Base-by-base conservation (phyloP, 768 basidiomycete species). In the Artomyces pyxidatus region DNA sequence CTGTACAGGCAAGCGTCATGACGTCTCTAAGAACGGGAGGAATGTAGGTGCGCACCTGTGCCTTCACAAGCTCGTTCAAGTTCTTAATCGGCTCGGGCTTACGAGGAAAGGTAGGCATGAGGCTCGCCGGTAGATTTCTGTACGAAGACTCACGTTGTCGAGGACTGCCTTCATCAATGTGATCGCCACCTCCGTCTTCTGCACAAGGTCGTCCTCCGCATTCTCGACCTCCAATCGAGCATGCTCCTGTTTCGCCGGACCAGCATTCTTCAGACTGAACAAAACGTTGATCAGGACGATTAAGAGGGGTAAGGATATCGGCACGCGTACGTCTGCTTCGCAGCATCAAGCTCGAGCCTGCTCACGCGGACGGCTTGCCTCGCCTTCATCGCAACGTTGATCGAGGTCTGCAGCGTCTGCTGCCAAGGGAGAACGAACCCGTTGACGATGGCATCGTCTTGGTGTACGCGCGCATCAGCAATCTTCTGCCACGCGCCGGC, bases 101-200 rank as follows among this genome's bases (percentile, higher is more conserved):
- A 21, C 37, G 41, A 8, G 37, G 45, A 5, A 43, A 28, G 52
- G 39, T 28, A 56, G 26, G 40, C 8, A 35, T 7, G 10, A 37
- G 48, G 40, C 30, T n/a, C 3, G 8, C n/a, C 26, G 4, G 9
- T 23, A 32, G 4, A 35, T 17, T 7, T 7, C 47, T 49, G 37
- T 21, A 19, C 3, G 12, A 14, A 10, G 7, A 73, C 87, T 47
- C 55, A 96, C 94, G 68, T 97, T 97, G 59, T 98, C 95, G 32
- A 99, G 76, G 14, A 98, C 95, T n/a, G 89, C 86, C 74, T 95
- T 95, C 93, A 96, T 95, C 38, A 92, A 77, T 2, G 87, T 88
- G 59, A 96, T 96, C 1, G 94, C 95, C 26, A 94, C 87, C 66
- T 99, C 96, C 21, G 96, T 99, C 74, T 91, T 92, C 64, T 94